phyloP scores from a whole-genome alignment of 768 basidiomycete genomes.

The Tephrocybe rancida region DNA sequence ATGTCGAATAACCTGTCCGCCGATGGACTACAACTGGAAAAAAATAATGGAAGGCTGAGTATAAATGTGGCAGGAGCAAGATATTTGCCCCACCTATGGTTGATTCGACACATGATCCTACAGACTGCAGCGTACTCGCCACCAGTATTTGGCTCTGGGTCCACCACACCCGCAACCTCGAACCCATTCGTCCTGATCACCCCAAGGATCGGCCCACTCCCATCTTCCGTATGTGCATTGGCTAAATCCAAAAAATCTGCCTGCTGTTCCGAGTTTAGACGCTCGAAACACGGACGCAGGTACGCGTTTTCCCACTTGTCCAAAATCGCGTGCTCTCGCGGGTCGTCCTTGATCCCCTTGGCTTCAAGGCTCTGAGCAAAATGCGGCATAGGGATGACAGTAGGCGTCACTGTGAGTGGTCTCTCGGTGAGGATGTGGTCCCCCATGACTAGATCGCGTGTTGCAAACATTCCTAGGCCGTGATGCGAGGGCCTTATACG shows the following conservation, averaged over 20 bases:
- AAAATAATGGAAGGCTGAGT: not conserved
- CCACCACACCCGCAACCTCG: conserved; percentile 19
- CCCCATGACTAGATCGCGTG: conserved; percentile 20
- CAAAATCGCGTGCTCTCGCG: conserved; percentile 7
- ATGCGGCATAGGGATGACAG: conserved; percentile 17
- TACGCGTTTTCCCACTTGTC: conserved; percentile 20
- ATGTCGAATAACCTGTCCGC: conserved; percentile 26
- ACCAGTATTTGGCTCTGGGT: conserved; percentile 16
- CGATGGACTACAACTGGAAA: conserved; percentile 32
- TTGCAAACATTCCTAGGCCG: conserved; percentile 26
- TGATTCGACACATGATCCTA: conserved; percentile 34
- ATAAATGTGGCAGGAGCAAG: not conserved
- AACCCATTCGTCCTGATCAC: conserved; percentile 37
- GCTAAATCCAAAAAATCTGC: conserved; percentile 30
- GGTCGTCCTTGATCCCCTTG: conserved; percentile 3
- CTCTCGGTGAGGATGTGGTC: conserved; percentile 24
- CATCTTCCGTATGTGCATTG: conserved; percentile 33
- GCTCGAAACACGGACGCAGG: conserved; percentile 22
- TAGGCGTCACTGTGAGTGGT: conserved; percentile 22
- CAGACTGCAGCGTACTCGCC: conserved; percentile 27
- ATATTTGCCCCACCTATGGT: conserved; percentile 32
- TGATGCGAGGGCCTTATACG: conserved; percentile 13
- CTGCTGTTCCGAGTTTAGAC: conserved; percentile 26
- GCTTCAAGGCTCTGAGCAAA: conserved; percentile 6
- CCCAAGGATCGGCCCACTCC: conserved; percentile 34